A percentile compares a stretch with the other conserved stretches of the same genome.
These are phyloP conservation scores for Aspergillus luchuensis DNA, from an alignment of 2,329 filamentous ascomycete species.

Conservation along the genomic window DNA sequence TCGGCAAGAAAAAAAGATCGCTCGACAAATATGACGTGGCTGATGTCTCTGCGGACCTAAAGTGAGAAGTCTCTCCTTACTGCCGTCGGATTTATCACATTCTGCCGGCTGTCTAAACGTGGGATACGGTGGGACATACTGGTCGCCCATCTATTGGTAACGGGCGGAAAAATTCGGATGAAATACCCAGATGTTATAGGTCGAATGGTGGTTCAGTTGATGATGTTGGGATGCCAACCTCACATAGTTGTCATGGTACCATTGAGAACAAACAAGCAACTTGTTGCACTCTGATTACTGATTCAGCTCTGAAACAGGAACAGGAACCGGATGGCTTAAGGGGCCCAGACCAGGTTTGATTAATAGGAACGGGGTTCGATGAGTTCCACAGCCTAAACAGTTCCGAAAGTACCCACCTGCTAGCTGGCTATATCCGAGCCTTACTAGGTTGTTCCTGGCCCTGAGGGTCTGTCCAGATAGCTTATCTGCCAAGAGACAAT, in stretches of 20 bases:
- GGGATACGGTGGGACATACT: not conserved
- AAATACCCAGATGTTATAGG: not conserved
- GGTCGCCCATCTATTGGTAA: not conserved
- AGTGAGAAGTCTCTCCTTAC: not conserved
- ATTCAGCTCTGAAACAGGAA: not conserved
- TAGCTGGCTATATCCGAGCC: slow-evolving; percentile 3
- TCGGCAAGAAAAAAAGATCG: not conserved
- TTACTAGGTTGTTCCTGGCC: not conserved
- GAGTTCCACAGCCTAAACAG: not conserved
- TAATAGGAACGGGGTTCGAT: not conserved
- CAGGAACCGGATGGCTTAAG: not conserved
- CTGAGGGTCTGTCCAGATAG: not conserved
- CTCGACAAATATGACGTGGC: not conserved
- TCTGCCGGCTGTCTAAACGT: not conserved
- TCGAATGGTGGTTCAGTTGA: not conserved
- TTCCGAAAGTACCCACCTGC: slow-evolving; percentile 1
- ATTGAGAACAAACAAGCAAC: not conserved
- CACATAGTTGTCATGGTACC: not conserved
- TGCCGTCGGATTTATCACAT: not conserved
- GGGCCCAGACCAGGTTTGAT: not conserved
- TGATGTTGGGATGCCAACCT: not conserved
- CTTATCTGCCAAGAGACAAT: not conserved
- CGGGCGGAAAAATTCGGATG: not conserved
- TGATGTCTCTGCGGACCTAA: not conserved
- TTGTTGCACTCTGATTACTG: not conserved